These are phyloP conservation scores for Areca catechu DNA, from an alignment of 176 grass and related monocot genomes.

Conservation along the genomic window DNA sequence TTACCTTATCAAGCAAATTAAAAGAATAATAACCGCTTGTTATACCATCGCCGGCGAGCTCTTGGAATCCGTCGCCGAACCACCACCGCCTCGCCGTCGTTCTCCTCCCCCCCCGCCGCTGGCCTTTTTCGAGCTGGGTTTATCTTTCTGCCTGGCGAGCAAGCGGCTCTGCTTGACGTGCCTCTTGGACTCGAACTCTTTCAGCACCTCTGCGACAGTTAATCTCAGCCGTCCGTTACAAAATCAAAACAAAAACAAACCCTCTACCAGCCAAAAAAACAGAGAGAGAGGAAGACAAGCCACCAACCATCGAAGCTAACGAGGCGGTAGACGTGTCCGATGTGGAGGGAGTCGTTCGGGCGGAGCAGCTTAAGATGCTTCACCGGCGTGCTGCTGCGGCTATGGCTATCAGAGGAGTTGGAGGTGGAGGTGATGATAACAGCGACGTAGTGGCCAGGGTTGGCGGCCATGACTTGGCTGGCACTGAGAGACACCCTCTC, in stretches of 20 bases:
- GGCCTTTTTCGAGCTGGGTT: too few species aligned
- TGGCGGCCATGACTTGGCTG: conserved; percentile 13
- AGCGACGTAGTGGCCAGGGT: conserved; percentile 9
- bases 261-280: too few species aligned
- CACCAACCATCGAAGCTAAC: conserved; percentile 4
- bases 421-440: not conserved
- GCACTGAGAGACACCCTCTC: conserved; percentile 1
- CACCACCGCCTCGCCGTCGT: conserved; percentile 21
- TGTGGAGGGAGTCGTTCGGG: conserved; percentile 8
- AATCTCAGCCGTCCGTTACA: too few species aligned
- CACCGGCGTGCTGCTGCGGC: not conserved
- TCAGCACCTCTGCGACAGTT: conserved; percentile 4
- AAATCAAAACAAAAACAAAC: too few species aligned
- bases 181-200: not conserved
- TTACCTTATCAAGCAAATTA: too few species aligned
- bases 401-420: too few species aligned
- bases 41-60: conserved; percentile 3
- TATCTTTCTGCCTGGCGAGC: not conserved
- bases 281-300: too few species aligned
- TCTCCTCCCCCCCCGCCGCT: not conserved
- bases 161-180: not conserved
- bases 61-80: not conserved
- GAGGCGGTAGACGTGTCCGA: conserved; percentile 13
- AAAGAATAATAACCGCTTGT: too few species aligned
- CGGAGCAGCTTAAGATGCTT: conserved; percentile 10